Evolutionary conservation across 257 asterid species (phyloP), one percentile per base, ranked within the genome.

Genomic region (Prunella vulgaris): DNA sequence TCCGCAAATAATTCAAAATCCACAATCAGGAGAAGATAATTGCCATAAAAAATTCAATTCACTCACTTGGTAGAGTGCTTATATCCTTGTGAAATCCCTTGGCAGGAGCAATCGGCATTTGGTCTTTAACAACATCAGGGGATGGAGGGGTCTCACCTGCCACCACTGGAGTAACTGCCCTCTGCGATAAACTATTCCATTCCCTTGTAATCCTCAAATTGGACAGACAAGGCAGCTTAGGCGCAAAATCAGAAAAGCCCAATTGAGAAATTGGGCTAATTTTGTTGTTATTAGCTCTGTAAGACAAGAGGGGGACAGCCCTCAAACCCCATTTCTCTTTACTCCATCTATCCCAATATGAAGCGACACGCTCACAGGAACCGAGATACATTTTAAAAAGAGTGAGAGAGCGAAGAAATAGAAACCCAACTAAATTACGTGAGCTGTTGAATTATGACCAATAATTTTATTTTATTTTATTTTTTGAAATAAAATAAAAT

Each of bases 41-140:
- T 13, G 7, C 22, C 60, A n/a, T 5, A 1, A 4, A 46, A 24
- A 10, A 10, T 2, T 25, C 60, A 5, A 38, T 52, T 40, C 17
- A 82, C 96, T 79, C 60, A 94, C 99, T 94, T 40, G 97, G 99
- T 60, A 91, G 87, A 67, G 81, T 79, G 75, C 81, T 90, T 64
- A 90, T 79, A 74, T 90, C 96, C 79, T 74, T 86, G 75, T 88
- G 96, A 80, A 79, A 88, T 20, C 72, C 80, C 40, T 79, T 66
- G 28, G 87, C 37, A 13, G 49, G 54, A 68, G 81, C 40, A 70
- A 76, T 80, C 82, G 64, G 82, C 33, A 84, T 37, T 46, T 66
- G 35, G 49, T 81, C 77, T 28, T 81, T 78, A 64, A 30, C 80
- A 68, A 35, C 78, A 70, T 10, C 81, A 25, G 78, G 74, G 66